Base-by-base conservation (phyloP, 768 basidiomycete species). In the Lyophyllum semitale region DNA sequence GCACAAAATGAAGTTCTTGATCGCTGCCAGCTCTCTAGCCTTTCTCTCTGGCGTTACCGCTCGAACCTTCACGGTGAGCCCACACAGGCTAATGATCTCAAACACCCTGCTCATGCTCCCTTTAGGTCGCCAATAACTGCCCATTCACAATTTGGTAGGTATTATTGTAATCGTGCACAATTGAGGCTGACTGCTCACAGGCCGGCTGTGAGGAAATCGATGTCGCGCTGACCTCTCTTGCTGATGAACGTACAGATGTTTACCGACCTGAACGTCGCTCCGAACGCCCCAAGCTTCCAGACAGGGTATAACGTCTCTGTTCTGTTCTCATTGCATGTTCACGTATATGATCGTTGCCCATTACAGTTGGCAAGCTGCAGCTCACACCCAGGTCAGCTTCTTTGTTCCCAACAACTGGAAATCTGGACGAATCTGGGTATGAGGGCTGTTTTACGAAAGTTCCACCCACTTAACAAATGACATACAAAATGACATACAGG, bases 131-230 rank as follows among this genome's bases (percentile, higher is more conserved):
- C 63, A 89, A 88, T 70, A 74, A 69, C 3, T 88, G 87, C 62
- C 78, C 84, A 0, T 88, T 85, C 69, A 88, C 85, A 3, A 77
- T 88, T 56, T 88, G 87, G 87, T 86, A 62, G 51, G 74, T 48
- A 27, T 6, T 7, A n/a, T 22, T 42, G 35, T n/a, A 15, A 51
- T 17, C 43, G 26, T 43, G 44, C 40, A 17, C 15, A n/a, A 15
- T n/a, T 29, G 9, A 35, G 18, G 7, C 8, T 7, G 12, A 30
- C 47, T 27, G 38, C 51, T 27, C 46, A 27, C 38, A 78, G 75
- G 77, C 75, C 77, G 3, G 75, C 74, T 37, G 74, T 74, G 69
- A 48, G 55, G 5, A 17, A 8, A n/a, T 17, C 35, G 25, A 43
- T 20, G 17, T 20, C 27, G n/a, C 38, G 12, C 47, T 17, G 33